Evolutionary conservation across 164 flowering plant species (phyloP), one percentile per base, ranked within the genome.

Genomic region (Vitis cinerea): DNA sequence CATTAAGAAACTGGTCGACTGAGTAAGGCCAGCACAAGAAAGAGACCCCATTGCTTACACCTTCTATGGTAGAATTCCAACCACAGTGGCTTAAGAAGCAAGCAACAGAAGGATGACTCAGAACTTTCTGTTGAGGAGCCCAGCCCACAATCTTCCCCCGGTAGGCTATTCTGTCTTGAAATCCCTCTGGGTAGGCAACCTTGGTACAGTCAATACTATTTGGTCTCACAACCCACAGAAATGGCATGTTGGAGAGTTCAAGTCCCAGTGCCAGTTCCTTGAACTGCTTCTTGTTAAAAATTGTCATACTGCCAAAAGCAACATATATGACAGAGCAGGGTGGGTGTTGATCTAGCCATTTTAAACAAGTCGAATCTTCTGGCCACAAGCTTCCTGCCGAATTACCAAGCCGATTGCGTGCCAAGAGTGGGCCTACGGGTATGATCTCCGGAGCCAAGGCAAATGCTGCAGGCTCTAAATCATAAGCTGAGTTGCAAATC

Each of bases 61-160:
- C 83, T 70, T 89, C 94, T 19, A 83, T 31, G 15, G 82, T 77
- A 16, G 93, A 87, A 59, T 82, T 83, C 93, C 93, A 89, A 10
- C 93, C 91, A 65, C 90, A 88, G 65, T 90, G 92, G 48, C 82
- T 80, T 19, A 87, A 0, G 62, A 87, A 87, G 56, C 91, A 87
- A 50, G 83, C 88, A 15, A 89, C 70, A 1, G 88, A 75, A 60
- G 84, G 83, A 54, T 89, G 90, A 47, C 65, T 30, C 1, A 87
- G 73, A 23, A 86, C 82, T 52, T 72, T 62, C 30, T 82, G 80
- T 44, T 85, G 90, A 1, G 93, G 90, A 9, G 88, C 85, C 90
- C 90, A 87, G 2, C 69, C 67, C 12, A 86, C 87, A 19, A 85
- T 56, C 68, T 64, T 65, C 13, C 86, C 92, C 0, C 66, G 71